These are phyloP conservation scores for Colletotrichum sansevieriae DNA, from an alignment of 2,329 filamentous ascomycete species.

Conservation along the genomic window DNA sequence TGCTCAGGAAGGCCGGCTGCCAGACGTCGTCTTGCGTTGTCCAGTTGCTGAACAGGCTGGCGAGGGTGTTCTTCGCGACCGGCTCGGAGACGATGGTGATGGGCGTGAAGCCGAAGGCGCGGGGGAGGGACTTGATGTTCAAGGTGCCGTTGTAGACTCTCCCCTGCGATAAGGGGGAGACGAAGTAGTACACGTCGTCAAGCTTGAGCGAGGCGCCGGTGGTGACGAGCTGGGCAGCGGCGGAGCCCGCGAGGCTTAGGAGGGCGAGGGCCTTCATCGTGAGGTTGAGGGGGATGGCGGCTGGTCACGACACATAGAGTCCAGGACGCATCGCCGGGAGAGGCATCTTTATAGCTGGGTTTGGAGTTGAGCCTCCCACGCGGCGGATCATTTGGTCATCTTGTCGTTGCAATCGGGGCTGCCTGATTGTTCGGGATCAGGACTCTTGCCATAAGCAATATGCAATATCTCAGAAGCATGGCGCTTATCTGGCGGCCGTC, in stretches of 20 bases:
- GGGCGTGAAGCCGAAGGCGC: constrained; percentile 50
- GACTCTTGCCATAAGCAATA: constrained; percentile 27
- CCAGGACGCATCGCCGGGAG: neutral
- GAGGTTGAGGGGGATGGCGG: neutral
- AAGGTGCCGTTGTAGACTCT: constrained; percentile 43
- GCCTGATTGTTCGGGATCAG: constrained; percentile 21
- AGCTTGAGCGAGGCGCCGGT: constrained; percentile 50
- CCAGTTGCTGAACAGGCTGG: constrained; percentile 49
- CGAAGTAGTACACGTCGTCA: constrained; percentile 50
- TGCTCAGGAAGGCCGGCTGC: constrained; percentile 44
- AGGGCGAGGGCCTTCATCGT: constrained; percentile 36
- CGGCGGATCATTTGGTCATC: neutral
- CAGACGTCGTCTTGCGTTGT: constrained; percentile 47
- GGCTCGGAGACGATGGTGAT: constrained; percentile 50
- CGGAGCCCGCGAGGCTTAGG: constrained; percentile 38
- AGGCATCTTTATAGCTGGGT: constrained; percentile 19
- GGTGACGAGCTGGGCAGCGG: constrained; percentile 45
- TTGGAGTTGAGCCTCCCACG: neutral
- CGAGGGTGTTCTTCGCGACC: constrained; percentile 43
- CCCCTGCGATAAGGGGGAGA: constrained; percentile 51
- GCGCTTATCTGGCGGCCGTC: constrained; percentile 19
- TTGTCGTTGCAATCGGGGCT: neutral
- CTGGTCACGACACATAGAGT: neutral
- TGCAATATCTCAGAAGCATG: constrained; percentile 2
- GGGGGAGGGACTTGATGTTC: constrained; percentile 42